Base-by-base conservation (phyloP, 2,329 filamentous ascomycete genomes). In the Parascedosporium putredinis region DNA sequence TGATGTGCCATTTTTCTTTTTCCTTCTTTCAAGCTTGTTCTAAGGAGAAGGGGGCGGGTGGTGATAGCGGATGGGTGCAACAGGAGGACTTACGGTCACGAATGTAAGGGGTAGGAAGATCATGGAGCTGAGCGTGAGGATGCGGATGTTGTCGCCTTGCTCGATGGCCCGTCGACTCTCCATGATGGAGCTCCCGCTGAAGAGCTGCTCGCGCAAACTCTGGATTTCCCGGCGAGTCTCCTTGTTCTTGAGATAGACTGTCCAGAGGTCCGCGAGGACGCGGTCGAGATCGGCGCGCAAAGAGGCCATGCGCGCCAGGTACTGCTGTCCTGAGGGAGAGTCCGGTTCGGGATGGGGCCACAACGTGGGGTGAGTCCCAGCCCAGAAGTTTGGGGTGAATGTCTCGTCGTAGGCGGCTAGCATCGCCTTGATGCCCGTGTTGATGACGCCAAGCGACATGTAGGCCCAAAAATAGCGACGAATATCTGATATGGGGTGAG, bases 401-500 rank as follows among this genome's bases (percentile, higher is more conserved):
- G 72, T 77, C 49, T 78, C 72, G 49, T 72, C 64, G 57, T 78
- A 81, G 8, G 75, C 69, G 44, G 75, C 66, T 8, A 78, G 67
- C 69, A 81, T 80, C 25, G 73, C 68, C 55, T 76, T 74, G 58
- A 82, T 78, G 53, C 71, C 72, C 45, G 77, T 74, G 55, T 79
- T 81, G 56, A 81, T 73, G 29, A 77, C 74, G 31, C 75, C 76
- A 3, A 81, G 69, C 3, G 77, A 78, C 60, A 81, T 78, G 56
- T 74, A 79, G 1, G 76, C 77, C 72, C 78, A 82, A 57, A 81
- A 82, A 56, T 82, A 81, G 14, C 78, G 70, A 1, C 76, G 68
- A 14, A 76, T 79, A 63, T 78, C 81, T 47, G 29, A 4, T 5
- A 23, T 12, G 42, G 14, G 42, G 22, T 42, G 38, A 10, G 33